Conservation (phyloP, 2,329 filamentous ascomycete genomes). For the Shiraia sp. region DNA sequence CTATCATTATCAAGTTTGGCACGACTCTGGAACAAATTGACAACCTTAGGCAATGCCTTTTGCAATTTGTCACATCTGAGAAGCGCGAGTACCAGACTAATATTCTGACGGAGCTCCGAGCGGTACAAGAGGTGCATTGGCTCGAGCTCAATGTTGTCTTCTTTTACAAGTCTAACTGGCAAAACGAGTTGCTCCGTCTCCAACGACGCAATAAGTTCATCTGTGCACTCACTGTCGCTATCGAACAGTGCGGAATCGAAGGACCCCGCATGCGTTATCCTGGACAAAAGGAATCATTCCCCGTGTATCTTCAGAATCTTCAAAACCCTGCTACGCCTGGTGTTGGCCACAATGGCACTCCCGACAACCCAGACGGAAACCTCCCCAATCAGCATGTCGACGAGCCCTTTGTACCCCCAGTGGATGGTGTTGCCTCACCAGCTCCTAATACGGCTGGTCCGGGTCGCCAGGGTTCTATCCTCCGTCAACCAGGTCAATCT, state of each 20-base stretch:
- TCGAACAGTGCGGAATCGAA: conserved; percentile 83
- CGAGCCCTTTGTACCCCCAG: conserved; percentile 48
- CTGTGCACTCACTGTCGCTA: conserved; percentile 83
- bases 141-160: conserved; percentile 91
- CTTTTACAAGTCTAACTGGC: conserved; percentile 97
- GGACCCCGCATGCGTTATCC: conserved; percentile 75
- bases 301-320: conserved; percentile 64
- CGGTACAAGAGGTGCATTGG: conserved; percentile 79
- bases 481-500: conserved; percentile 52
- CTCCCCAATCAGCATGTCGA: conserved; percentile 42
- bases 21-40: conserved; percentile 84
- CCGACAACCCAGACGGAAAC: conserved; percentile 51
- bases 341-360: conserved; percentile 47
- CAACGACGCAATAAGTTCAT: conserved; percentile 94
- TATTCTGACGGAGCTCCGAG: conserved; percentile 81
- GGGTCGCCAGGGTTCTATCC: conserved; percentile 55
- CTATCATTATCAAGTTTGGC: conserved; percentile 84
- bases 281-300: conserved; percentile 68
- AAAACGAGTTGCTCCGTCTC: conserved; percentile 89
- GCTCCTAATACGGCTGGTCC: conserved; percentile 6
- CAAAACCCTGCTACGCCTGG: conserved; percentile 51
- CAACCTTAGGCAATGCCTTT: conserved; percentile 74
- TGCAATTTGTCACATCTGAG: conserved; percentile 81
- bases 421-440: conserved; percentile 19
- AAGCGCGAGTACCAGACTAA: conserved; percentile 88